Percentiles rank a stretch among this genome's conserved stretches.
Conservation (phyloP, 2,329 filamentous ascomycete species). For the Raffaelea arxii region DNA sequence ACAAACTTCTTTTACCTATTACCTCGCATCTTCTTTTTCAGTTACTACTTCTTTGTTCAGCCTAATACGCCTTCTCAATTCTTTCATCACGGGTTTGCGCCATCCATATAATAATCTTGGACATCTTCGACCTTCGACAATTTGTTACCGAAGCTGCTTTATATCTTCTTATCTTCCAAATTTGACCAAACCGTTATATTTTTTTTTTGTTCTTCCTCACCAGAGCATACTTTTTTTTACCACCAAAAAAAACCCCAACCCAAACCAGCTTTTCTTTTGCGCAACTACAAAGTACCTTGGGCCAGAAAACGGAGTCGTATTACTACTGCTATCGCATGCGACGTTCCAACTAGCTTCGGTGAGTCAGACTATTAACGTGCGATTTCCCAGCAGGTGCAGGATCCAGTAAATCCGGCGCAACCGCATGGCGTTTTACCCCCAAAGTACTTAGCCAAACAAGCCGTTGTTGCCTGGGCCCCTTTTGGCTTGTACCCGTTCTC, state of each 20-base stretch:
- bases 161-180: no score
- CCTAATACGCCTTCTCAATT: no score
- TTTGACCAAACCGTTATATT: no score
- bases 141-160: no score
- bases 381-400: slow-evolving; percentile 5
- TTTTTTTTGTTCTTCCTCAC: no score
- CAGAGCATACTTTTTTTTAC: neutral
- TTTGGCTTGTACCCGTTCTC: neutral
- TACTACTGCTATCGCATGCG: slow-evolving; percentile 8
- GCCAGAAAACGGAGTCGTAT: no score
- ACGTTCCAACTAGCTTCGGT: slow-evolving; percentile 4
- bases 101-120: no score
- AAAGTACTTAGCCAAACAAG: no score
- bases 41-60: no score
- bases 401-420: neutral
- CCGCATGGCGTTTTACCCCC: neutral
- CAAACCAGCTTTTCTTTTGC: neutral
- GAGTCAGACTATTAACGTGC: slow-evolving; percentile 5
- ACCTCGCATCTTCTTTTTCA: no score
- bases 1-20: neutral
- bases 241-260: neutral
- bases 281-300: neutral
- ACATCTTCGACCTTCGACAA: no score
- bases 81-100: no score
- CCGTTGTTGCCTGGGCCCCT: neutral